Base-by-base conservation (phyloP, 2,329 filamentous ascomycete genomes). In the Aspergillus udagawae region DNA sequence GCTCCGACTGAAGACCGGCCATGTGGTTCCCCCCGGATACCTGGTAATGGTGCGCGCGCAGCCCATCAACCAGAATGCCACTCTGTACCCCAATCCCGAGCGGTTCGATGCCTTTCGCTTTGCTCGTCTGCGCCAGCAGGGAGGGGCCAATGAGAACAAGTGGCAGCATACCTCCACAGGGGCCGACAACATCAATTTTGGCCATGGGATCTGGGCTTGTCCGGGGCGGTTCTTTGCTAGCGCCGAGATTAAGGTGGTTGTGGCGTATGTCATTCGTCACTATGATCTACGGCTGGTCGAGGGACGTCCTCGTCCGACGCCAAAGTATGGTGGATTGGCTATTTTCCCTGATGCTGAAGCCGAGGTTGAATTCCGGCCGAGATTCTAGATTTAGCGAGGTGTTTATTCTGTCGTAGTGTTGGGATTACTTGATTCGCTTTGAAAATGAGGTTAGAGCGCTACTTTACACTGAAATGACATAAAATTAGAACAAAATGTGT, bases 221-320 rank as follows among this genome's bases (percentile, higher is more conserved):
- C 67, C 69, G 5, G 68, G 69, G 1, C 60, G 68, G 9, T 68
- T 65, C 54, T 67, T 70, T 48, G 68, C 67, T 7, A 55, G 53
- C 29, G 53, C 60, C 4, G 59, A 64, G 49, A 59, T 70, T 54
- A 70, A 70, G 60, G 66, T 69, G 44, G 44, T 47, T 2, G 20
- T 47, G 44, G n/a, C 20, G 1, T 25, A 47, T 27, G 10, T 47
- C 4, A 21, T 47, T 25, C n/a, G n/a, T 6, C 8, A 47, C 20
- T 47, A 47, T 5, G 44, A 47, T 47, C n/a, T 47, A 6, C 20
- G 21, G 21, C 44, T 47, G 44, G 7, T 44, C 8, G 20, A 44
- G 20, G 41, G 41, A 21, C 17, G 10, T 6, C 41, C 17, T 9
- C n/a, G 7, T 20, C 41, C 41, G 41, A 44, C 20, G 3, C 41